phyloP scores from a whole-genome alignment of 495 filamentous ascomycete species.

The Xylaria telfairii region DNA sequence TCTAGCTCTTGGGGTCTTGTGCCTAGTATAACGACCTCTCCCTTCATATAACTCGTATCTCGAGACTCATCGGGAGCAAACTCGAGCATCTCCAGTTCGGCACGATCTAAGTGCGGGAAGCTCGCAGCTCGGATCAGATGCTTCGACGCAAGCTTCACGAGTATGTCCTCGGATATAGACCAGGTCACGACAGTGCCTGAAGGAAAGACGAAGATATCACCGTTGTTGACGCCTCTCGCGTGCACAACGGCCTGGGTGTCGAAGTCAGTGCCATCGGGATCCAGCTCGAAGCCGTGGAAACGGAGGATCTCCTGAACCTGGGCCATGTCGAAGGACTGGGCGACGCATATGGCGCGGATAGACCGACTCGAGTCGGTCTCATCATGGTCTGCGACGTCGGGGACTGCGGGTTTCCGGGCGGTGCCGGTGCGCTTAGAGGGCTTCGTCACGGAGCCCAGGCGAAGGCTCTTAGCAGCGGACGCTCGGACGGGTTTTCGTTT shows the following conservation, averaged over 20 bases:
- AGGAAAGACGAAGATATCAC: constrained; percentile 96
- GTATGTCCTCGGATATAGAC: constrained; percentile 75
- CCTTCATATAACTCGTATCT: constrained; percentile 79
- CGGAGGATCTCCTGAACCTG: constrained; percentile 72
- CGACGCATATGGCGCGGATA: constrained; percentile 82
- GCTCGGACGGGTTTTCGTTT: constrained; percentile 50
- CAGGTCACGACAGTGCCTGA: constrained; percentile 95
- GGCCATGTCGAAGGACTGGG: constrained; percentile 84
- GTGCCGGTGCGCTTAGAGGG: constrained; percentile 19
- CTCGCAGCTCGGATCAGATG: constrained; percentile 77
- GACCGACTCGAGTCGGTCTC: constrained; percentile 51
- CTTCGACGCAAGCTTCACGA: constrained; percentile 72
- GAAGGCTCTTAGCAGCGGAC: constrained; percentile 50
- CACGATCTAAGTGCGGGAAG: constrained; percentile 68
- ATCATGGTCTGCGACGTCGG: constrained; percentile 1
- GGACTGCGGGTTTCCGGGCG: constrained; percentile 18
- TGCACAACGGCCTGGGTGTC: constrained; percentile 65
- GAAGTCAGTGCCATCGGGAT: constrained; percentile 65
- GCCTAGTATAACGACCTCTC: constrained; percentile 88
- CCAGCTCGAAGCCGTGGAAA: constrained; percentile 70
- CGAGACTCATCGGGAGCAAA: constrained; percentile 77
- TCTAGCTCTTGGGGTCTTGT: constrained; percentile 59
- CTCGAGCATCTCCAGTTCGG: constrained; percentile 90
- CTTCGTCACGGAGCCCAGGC: constrained; percentile 35
- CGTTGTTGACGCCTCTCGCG: constrained; percentile 60